Evolutionary conservation across 805 yeast genomes (phyloP), one percentile per base, ranked within the genome.

Genomic region (Yarrowia porcina): DNA sequence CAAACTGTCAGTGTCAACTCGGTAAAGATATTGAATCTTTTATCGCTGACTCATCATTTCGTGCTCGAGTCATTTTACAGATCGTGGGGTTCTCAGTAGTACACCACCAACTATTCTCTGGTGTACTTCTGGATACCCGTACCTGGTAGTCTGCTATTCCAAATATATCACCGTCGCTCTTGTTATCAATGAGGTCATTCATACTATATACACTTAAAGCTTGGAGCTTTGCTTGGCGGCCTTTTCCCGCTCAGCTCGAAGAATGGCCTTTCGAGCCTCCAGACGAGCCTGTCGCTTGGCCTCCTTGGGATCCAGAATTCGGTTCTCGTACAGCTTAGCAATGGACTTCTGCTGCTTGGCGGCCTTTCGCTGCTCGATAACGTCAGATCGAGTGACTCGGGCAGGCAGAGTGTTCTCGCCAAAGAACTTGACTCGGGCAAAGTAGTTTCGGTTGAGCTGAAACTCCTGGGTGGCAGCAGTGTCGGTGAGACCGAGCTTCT

Each of bases 401-500:
- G 69, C 65, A 13, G 76, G 75, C 65, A 74, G 65, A 17, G 76
- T 74, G 64, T 68, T 67, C 57, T 74, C 76, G 36, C 77, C 77
- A 64, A 74, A 74, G 72, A 74, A 74, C 68, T 69, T 69, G 38
- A 70, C 70, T 64, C 70, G 66, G 66, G 69, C 73, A 60, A 74
- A 66, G 68, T 74, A 74, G 59, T 66, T 60, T 38, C 76, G 67
- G 61, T 73, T 69, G 68, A 74, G 66, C 64, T 69, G 72, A 71
- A 93, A 93, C 78, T 92, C 97, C 70, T 82, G 79, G 62, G 82
- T 83, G 23, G 91, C 85, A 30, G 86, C 86, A 64, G 82, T 86
- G 75, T 93, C 98, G 41, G 88, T 84, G 66, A 93, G 80, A 1
- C 98, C 99, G 63, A 93, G 79, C 75, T 90, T 91, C 69, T 88